Evolutionary conservation across 1,284 basidiomycete genomes (phyloP), one percentile per base, ranked within the genome.

Genomic region (Rhizopogon hawkerae): DNA sequence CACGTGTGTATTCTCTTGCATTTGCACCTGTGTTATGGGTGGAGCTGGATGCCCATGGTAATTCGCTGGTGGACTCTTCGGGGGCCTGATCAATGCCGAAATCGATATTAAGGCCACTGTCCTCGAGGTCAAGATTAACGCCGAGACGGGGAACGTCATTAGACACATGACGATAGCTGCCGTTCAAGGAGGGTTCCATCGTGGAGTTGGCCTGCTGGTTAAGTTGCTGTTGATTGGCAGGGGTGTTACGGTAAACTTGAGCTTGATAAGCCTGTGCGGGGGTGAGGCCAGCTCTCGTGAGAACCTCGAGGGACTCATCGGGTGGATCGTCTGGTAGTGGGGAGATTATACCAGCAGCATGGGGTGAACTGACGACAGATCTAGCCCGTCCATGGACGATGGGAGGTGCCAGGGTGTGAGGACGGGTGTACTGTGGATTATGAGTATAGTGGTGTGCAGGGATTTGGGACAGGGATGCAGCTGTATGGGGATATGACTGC

Each of bases 261-360:
- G 79, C 79, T 60, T 87, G 87, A 68, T 88, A 89, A 35, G 83
- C 82, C 64, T 89, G 87, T 9, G 85, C 83, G 41, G 84, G 79
- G 5, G 85, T 85, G 49, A 87, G 73, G 5, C 79, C 81, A 35
- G 74, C 68, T 47, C 67, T 70, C 26, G 73, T 71, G 42, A 73
- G 62, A 16, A 70, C 67, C 54, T 78, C 76, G 52, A 75, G 69
- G 44, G 58, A 62, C 18, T 71, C 65, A 63, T 82, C 78, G 61
- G 72, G 71, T n/a, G 75, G 72, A 56, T 81, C 78, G 47, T 79
- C 77, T 51, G 76, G 74, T 46, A 66, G 71, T 9, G 75, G 71
- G 35, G 69, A 60, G 46, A 77, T 74, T 60, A 75, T 63, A 37
- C 74, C 74, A 42, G 70, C 65, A n/a, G 71, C 60, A 55, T 65